phyloP scores from a whole-genome alignment of 306 rosid species.

The Dalbergia oliveri region DNA sequence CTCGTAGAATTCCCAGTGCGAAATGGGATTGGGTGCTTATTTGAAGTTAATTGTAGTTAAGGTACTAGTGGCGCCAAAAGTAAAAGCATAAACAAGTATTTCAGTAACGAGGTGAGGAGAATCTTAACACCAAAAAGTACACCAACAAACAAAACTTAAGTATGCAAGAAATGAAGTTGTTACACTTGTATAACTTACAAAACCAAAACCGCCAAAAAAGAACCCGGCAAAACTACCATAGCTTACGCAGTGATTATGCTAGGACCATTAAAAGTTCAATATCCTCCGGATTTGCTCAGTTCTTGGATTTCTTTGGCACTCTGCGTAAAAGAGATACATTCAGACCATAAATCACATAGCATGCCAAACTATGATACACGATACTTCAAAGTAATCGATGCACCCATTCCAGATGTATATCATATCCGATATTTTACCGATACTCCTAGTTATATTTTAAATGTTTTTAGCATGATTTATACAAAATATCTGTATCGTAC shows the following conservation, averaged over 20 bases:
- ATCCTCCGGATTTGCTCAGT: constrained; percentile 46
- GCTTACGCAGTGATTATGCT: not conserved
- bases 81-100: not conserved
- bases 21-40: too few relatives aligned
- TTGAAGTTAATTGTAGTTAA: not conserved
- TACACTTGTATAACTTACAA: not conserved
- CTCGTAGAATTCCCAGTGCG: too few relatives aligned
- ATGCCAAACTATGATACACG: too few relatives aligned
- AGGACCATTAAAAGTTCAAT: not conserved
- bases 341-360: not conserved
- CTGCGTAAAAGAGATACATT: constrained; percentile 50
- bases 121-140: not conserved
- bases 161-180: constrained; percentile 15
- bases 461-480: too few relatives aligned
- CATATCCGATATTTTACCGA: too few relatives aligned
- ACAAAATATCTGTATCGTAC: too few relatives aligned
- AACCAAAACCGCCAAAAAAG: constrained; percentile 18
- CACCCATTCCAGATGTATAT: too few relatives aligned
- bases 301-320: constrained; percentile 75
- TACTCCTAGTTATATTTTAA: too few relatives aligned
- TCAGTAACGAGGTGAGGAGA: not conserved
- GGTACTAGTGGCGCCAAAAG: too few relatives aligned
- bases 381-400: too few relatives aligned
- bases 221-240: constrained; percentile 1
- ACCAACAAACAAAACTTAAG: not conserved